Evolutionary conservation across 2,329 filamentous ascomycete species (phyloP).

Genomic region (Colletotrichum brevisporum): DNA sequence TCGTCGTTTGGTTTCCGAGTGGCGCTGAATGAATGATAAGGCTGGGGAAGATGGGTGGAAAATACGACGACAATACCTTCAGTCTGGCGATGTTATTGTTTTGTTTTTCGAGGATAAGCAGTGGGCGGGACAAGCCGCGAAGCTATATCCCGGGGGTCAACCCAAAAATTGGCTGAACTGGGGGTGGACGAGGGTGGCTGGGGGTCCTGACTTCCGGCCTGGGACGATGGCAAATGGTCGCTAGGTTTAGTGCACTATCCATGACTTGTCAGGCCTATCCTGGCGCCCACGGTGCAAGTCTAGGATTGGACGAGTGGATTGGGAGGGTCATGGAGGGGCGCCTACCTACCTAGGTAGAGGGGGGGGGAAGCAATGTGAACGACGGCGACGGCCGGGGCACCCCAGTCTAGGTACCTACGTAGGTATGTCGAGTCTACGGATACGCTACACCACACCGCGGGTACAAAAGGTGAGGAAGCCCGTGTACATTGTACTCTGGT

Average conservation of each 20-base stretch:
- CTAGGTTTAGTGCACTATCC: slow-evolving; percentile 13
- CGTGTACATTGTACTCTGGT: slow-evolving; percentile 12
- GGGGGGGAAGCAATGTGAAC: background rate
- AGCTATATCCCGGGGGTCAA: slow-evolving; percentile 38
- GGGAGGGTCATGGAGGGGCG: background rate
- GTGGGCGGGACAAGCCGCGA: slow-evolving; percentile 39
- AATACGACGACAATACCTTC: slow-evolving; percentile 8
- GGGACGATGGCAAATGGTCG: slow-evolving; percentile 19
- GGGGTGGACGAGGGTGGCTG: slow-evolving; percentile 25
- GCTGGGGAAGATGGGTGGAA: slow-evolving; percentile 1
- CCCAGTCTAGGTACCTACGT: too few relatives aligned
- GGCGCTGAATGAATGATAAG: slow-evolving; percentile 9
- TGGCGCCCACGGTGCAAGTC: slow-evolving; percentile 2
- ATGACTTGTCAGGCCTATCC: slow-evolving; percentile 16
- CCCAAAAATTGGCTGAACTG: slow-evolving; percentile 26
- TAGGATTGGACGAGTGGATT: slow-evolving; percentile 4
- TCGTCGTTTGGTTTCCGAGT: background rate
- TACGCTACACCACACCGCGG: too few relatives aligned
- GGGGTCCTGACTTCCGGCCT: slow-evolving; percentile 11
- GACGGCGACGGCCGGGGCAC: background rate
- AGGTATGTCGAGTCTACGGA: too few relatives aligned
- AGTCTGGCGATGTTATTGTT: slow-evolving; percentile 41
- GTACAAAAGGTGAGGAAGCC: too few relatives aligned
- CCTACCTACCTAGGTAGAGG: slow-evolving; percentile 5
- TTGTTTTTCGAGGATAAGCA: slow-evolving; percentile 39